Conservation (phyloP, 2,329 filamentous ascomycete genomes). For the Cercospora berteroae region DNA sequence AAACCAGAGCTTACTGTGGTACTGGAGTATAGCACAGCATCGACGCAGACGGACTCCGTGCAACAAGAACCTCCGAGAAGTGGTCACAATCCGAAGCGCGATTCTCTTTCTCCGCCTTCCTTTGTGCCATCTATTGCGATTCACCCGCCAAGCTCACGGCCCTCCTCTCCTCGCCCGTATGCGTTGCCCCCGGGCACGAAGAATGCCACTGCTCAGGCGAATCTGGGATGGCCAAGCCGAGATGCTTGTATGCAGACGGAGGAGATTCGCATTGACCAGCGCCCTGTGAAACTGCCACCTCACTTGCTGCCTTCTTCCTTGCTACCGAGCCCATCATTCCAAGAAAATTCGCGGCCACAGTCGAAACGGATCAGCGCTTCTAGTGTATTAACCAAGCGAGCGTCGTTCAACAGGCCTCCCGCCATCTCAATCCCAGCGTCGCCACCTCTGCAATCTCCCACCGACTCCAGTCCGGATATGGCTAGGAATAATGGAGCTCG, state of each 20-base stretch:
- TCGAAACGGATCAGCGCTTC: constrained; percentile 18
- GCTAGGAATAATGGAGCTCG: constrained; percentile 26
- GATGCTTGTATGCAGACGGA: constrained; percentile 78
- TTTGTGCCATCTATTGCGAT: constrained; percentile 76
- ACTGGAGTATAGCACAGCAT: constrained; percentile 31
- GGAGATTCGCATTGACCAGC: constrained; percentile 78
- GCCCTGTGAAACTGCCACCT: constrained; percentile 69
- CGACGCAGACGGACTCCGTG: constrained; percentile 37
- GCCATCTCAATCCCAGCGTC: constrained; percentile 23
- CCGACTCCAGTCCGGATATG: constrained; percentile 29
- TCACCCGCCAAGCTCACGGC: constrained; percentile 80
- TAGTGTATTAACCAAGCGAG: constrained; percentile 26
- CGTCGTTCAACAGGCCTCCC: constrained; percentile 16
- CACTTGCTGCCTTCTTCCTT: constrained; percentile 79
- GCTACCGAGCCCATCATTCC: constrained; percentile 50
- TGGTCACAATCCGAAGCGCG: constrained; percentile 27
- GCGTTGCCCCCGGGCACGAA: constrained; percentile 79
- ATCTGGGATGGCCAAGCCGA: constrained; percentile 50
- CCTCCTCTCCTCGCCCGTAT: constrained; percentile 72
- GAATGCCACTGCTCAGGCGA: constrained; percentile 78
- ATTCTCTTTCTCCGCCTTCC: constrained; percentile 33
- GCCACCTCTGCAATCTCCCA: constrained; percentile 31
- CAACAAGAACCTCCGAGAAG: constrained; percentile 32
- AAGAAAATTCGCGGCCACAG: constrained; percentile 21
- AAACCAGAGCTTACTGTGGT: constrained; percentile 21